Base-by-base conservation (phyloP, 768 basidiomycete genomes). In the Nidularia pulvinata region DNA sequence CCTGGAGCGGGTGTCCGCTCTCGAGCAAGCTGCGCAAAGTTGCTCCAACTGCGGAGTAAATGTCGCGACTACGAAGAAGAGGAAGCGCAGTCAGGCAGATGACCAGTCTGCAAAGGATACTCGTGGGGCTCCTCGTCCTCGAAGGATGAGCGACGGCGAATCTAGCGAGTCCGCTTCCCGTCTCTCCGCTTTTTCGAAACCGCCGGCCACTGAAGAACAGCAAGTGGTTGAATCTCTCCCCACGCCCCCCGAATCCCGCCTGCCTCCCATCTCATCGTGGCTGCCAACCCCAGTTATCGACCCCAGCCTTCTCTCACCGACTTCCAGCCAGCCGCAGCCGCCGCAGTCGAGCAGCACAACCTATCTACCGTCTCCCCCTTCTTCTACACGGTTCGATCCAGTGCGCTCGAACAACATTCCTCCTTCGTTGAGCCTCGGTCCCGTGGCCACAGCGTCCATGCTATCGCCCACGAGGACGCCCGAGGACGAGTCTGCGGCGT, bases 241-340 rank as follows among this genome's bases (percentile, higher is more conserved):
- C 48, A 46, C n/a, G 33, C 46, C 33, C 34, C 57, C 33, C 11
- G 56, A 61, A 35, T 66, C 73, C 6, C 82, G 79, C 35, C 78
- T 89, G 9, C 87, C 87, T 0, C 75, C 87, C 49, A 89, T 89
- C 48, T 84, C 87, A 0, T 79, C 87, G 1, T 89, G 86, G 87
- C 74, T 89, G 1, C 80, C 80, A 46, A 56, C 58, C 59, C 54
- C 59, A 47, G 67, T 43, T 59, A 70, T 59, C 60, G 75, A 60
- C 63, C 75, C 61, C 54, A 64, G 2, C 57, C 67, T 60, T 66
- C 72, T 48, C 69, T 71, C 55, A 30, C 46, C 52, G 52, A 49
- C 34, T 46, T 33, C 51, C 9, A 33, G 46, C 52, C 50, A 51
- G 53, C 32, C 50, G 6, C 49, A 56, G 51, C 52, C 62, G 64